A percentile compares a stretch with the other conserved stretches of the same genome.
Evolutionary conservation across 2,329 filamentous ascomycete species (phyloP).

Genomic region (Fusarium nelsonii): DNA sequence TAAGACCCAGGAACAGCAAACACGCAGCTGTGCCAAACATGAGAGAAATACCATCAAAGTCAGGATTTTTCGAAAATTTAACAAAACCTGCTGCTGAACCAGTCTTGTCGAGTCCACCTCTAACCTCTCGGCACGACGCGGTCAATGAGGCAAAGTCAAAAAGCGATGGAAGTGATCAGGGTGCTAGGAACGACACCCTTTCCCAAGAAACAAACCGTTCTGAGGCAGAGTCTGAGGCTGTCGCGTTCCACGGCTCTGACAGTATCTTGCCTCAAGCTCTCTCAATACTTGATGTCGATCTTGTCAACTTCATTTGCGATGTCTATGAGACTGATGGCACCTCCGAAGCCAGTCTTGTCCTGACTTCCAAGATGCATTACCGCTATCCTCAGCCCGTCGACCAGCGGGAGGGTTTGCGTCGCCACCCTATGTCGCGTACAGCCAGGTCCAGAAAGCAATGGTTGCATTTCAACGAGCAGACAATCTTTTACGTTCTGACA

Average conservation of each 20-base stretch:
- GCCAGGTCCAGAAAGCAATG: slow-evolving; percentile 58
- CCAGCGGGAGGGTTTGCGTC: slow-evolving; percentile 26
- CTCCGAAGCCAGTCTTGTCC: slow-evolving; percentile 58
- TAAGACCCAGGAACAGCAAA: slow-evolving; percentile 48
- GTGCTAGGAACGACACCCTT: slow-evolving; percentile 42
- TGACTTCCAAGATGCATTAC: background rate
- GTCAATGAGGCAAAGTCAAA: slow-evolving; percentile 36
- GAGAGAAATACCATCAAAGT: slow-evolving; percentile 53
- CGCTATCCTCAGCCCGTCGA: slow-evolving; percentile 31
- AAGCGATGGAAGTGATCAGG: slow-evolving; percentile 24
- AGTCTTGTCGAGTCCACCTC: slow-evolving; percentile 2
- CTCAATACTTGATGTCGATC: slow-evolving; percentile 64
- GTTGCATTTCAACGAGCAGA: slow-evolving; percentile 73
- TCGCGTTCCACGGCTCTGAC: slow-evolving; percentile 26
- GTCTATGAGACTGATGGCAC: slow-evolving; percentile 69
- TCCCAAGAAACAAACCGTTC: background rate
- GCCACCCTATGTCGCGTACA: slow-evolving; percentile 4
- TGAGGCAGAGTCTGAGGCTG: background rate
- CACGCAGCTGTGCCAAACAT: slow-evolving; percentile 48
- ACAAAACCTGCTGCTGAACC: slow-evolving; percentile 42
- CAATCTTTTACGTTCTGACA: slow-evolving; percentile 72
- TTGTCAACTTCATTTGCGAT: slow-evolving; percentile 72
- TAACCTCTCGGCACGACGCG: background rate
- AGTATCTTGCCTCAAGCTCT: slow-evolving; percentile 68
- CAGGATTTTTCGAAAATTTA: slow-evolving; percentile 57